Conservation (phyloP, 2,329 filamentous ascomycete species). For the Monilinia vaccinii-corymbosi region DNA sequence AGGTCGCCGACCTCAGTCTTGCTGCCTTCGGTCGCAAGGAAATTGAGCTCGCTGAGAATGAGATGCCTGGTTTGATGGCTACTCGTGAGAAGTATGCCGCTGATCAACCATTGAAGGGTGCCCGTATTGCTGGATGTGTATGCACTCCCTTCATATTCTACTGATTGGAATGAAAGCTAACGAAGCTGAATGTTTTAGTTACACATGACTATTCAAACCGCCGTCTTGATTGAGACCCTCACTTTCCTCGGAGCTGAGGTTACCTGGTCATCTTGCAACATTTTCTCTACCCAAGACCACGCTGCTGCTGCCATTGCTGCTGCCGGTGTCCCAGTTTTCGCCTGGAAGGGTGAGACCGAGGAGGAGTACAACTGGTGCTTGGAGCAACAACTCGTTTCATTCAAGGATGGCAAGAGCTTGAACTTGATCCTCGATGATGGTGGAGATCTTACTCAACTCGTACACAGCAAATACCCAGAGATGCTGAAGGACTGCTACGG, state of each 20-base stretch:
- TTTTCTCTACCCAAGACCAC: slow-evolving; percentile 98
- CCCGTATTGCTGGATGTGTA: slow-evolving; percentile 93
- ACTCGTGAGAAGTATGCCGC: slow-evolving; percentile 83
- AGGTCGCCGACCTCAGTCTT: slow-evolving; percentile 96
- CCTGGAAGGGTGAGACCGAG: slow-evolving; percentile 81
- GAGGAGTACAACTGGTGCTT: slow-evolving; percentile 99
- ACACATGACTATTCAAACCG: slow-evolving; percentile 86
- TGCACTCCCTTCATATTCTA: background rate
- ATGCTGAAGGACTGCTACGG: slow-evolving; percentile 97
- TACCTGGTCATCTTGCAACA: slow-evolving; percentile 99
- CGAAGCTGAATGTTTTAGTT: background rate
- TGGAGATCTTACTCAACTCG: slow-evolving; percentile 90
- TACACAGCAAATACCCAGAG: slow-evolving; percentile 98
- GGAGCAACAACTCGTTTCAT: slow-evolving; percentile 93
- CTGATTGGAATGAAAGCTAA: slow-evolving; percentile 50
- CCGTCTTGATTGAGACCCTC: slow-evolving; percentile 98
- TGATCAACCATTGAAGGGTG: slow-evolving; percentile 90
- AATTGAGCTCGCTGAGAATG: slow-evolving; percentile 93
- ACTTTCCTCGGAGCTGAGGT: slow-evolving; percentile 91
- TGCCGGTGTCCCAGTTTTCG: slow-evolving; percentile 63
- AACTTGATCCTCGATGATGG: slow-evolving; percentile 99
- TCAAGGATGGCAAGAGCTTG: slow-evolving; percentile 93
- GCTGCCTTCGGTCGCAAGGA: slow-evolving; percentile 98
- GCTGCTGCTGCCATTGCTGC: slow-evolving; percentile 96
- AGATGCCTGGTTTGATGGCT: slow-evolving; percentile 97